A percentile compares a stretch with the other conserved stretches of the same genome.
Evolutionary conservation across 148 eudicot species (phyloP).

Genomic region (Silene uniflora): DNA sequence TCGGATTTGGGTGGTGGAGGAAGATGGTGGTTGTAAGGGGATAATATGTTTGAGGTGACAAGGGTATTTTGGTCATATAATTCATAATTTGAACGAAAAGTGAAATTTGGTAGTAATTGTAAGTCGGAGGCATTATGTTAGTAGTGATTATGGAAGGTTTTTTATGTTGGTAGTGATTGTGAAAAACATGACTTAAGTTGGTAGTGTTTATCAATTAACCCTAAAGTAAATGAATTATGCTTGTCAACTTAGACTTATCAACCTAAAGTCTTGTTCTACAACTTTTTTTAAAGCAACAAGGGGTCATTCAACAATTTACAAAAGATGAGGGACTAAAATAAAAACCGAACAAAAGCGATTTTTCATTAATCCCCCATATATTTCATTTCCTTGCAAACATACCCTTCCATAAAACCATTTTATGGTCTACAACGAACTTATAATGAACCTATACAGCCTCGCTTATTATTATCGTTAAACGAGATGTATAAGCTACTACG

Average conservation of each 20-base stretch:
- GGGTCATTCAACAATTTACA: constrained; percentile 30
- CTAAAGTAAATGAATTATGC: background rate
- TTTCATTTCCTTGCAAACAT: background rate
- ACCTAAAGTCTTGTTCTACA: constrained; percentile 15
- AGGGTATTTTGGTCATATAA: too few relatives aligned
- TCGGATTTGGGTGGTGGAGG: too few relatives aligned
- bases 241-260: background rate
- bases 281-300: constrained; percentile 13
- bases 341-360: constrained; percentile 21
- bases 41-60: too few relatives aligned
- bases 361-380: background rate
- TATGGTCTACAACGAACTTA: background rate
- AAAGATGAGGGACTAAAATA: constrained; percentile 26
- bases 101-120: too few relatives aligned
- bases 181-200: too few relatives aligned
- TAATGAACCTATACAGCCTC: background rate
- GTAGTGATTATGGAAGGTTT: too few relatives aligned
- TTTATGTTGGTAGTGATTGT: too few relatives aligned
- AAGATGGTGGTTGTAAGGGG: too few relatives aligned
- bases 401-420: background rate
- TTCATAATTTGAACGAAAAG: too few relatives aligned
- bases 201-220: too few relatives aligned
- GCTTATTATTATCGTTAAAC: too few relatives aligned
- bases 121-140: too few relatives aligned
- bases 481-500: background rate